Percentiles rank a stretch among this genome's conserved stretches.
These are phyloP conservation scores for Amanita jacksonii DNA, from an alignment of 768 basidiomycete genomes.

Conservation along the genomic window DNA sequence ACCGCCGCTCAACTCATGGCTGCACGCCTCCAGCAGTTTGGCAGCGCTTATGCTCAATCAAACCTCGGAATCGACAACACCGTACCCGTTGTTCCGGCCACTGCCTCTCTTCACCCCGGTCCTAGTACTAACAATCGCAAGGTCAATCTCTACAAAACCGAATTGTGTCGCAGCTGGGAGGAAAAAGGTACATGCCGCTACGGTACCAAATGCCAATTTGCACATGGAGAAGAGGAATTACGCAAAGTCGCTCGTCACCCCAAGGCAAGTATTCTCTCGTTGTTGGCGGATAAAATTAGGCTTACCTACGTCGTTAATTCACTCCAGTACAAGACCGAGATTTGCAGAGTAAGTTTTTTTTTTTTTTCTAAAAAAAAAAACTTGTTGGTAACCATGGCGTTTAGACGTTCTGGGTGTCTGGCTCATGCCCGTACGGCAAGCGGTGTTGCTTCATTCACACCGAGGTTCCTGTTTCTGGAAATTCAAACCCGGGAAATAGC, in stretches of 20 bases:
- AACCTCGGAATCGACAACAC: conserved; percentile 19
- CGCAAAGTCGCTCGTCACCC: conserved; percentile 81
- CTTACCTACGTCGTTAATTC: conserved; percentile 10
- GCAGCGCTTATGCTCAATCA: conserved; percentile 34
- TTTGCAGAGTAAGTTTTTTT: conserved; percentile 61
- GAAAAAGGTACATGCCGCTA: conserved; percentile 85
- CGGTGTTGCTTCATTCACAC: conserved; percentile 93
- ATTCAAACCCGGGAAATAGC: conserved; percentile 36
- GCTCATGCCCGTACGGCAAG: conserved; percentile 88
- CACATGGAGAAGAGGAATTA: conserved; percentile 85
- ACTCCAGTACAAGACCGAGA: conserved; percentile 82
- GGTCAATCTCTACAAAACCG: conserved; percentile 85
- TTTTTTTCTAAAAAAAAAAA: conserved; percentile 4
- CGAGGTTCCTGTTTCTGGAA: conserved; percentile 61
- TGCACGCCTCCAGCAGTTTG: conserved; percentile 58
- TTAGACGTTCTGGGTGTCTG: conserved; percentile 90
- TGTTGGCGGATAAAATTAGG: conserved; percentile 6
- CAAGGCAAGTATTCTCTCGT: conserved; percentile 44
- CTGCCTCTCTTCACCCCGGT: conserved; percentile 41
- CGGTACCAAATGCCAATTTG: conserved; percentile 86
- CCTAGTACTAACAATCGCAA: conserved; percentile 91
- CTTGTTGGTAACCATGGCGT: background rate
- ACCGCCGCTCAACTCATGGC: conserved; percentile 49
- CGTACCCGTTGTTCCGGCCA: conserved; percentile 31
- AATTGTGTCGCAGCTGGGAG: conserved; percentile 86